Percentiles rank a stretch among this genome's conserved stretches.
Evolutionary conservation across 192 early-diverging fungal species (phyloP).

Genomic region (Rhizoclosmatium globosum): DNA sequence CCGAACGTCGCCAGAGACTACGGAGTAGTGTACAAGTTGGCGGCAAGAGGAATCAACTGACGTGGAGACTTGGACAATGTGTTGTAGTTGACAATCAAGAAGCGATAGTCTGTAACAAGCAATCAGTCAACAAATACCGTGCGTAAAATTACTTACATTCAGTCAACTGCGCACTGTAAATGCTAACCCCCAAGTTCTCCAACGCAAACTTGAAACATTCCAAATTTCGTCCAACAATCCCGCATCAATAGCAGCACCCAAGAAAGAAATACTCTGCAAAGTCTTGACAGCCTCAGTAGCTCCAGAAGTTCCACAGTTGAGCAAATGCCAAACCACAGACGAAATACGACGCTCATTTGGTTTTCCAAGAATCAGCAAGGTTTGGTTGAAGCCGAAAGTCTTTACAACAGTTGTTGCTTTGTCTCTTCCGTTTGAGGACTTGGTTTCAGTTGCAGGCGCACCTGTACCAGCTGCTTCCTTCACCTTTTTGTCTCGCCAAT

Average conservation of each 20-base stretch:
- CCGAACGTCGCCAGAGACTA: slow-evolving; percentile 38
- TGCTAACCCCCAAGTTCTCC: slow-evolving; percentile 25
- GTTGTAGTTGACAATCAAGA: slow-evolving; percentile 35
- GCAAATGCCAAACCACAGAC: slow-evolving; percentile 36
- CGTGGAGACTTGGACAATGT: slow-evolving; percentile 22
- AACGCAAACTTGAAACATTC: slow-evolving; percentile 34
- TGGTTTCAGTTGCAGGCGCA: neutral
- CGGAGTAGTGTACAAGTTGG: slow-evolving; percentile 36
- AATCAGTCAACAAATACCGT: neutral
- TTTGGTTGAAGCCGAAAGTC: slow-evolving; percentile 32
- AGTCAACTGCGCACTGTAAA: slow-evolving; percentile 25
- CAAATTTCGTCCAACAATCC: slow-evolving; percentile 35
- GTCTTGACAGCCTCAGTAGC: slow-evolving; percentile 34
- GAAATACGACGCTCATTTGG: slow-evolving; percentile 38
- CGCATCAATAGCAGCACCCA: slow-evolving; percentile 40
- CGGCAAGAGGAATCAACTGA: slow-evolving; percentile 36
- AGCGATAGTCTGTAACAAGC: slow-evolving; percentile 38
- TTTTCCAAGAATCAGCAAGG: slow-evolving; percentile 31
- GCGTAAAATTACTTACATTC: slow-evolving; percentile 16
- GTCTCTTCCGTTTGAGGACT: neutral
- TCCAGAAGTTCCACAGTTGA: slow-evolving; percentile 28
- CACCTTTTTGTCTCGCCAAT: slow-evolving; percentile 37
- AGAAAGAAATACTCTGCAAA: slow-evolving; percentile 36
- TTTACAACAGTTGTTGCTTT: neutral
- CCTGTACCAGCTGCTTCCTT: slow-evolving; percentile 13